phyloP scores from a whole-genome alignment of 2,329 filamentous ascomycete species.

The Stromatinia cepivora region DNA sequence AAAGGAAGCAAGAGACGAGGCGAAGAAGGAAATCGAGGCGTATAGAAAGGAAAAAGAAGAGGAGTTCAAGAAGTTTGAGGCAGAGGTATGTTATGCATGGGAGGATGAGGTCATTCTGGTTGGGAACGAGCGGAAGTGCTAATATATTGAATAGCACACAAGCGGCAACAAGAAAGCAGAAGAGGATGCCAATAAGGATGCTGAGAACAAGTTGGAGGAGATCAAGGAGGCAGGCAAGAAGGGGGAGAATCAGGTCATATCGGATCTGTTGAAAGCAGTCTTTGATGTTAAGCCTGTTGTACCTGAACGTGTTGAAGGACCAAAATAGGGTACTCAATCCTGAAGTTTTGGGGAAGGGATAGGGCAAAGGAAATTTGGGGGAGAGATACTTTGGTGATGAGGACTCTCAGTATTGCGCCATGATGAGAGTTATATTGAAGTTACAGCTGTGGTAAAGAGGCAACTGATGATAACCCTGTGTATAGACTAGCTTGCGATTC shows the following conservation, averaged over 20 bases:
- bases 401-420: not conserved
- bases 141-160: conserved; percentile 66
- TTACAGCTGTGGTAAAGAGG: conserved; percentile 5
- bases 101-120: not conserved
- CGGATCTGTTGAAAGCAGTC: conserved; percentile 81
- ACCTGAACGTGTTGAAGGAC: conserved; percentile 45
- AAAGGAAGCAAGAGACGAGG: conserved; percentile 93
- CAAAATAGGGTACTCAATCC: conserved; percentile 32
- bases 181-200: conserved; percentile 76
- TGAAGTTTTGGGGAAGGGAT: not conserved
- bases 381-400: not conserved
- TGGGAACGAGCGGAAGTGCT: conserved; percentile 15
- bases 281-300: conserved; percentile 77
- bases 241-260: conserved; percentile 75
- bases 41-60: conserved; percentile 88
- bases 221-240: conserved; percentile 81
- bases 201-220: conserved; percentile 76
- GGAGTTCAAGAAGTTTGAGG: conserved; percentile 93
- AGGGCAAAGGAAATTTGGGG: not conserved
- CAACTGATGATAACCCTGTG: conserved; percentile 27
- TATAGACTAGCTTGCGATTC: conserved; percentile 36
- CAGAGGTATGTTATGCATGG: conserved; percentile 50
- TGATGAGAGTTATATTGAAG: conserved; percentile 11
- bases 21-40: conserved; percentile 95
- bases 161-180: conserved; percentile 86